Conservation (phyloP, 768 basidiomycete genomes). For the Boletellus ananas region DNA sequence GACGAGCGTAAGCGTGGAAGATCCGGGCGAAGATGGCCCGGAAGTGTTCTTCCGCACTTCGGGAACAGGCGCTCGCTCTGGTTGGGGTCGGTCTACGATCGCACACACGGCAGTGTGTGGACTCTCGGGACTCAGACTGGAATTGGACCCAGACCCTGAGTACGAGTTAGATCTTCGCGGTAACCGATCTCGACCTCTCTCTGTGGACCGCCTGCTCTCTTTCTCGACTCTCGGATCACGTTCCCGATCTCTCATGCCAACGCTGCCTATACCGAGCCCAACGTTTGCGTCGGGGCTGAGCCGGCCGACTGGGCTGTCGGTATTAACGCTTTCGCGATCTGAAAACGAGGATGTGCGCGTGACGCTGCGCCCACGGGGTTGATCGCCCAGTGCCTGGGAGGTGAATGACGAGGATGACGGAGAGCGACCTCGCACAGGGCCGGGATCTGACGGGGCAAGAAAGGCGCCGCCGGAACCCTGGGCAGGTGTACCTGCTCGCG, state of each 20-base stretch:
- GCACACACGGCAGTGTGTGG: slow-evolving; percentile 4
- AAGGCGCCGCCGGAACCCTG: slow-evolving; percentile 21
- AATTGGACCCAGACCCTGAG: slow-evolving; percentile 33
- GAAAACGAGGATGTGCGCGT: slow-evolving; percentile 55
- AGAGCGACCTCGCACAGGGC: slow-evolving; percentile 24
- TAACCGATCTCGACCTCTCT: slow-evolving; percentile 29
- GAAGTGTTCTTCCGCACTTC: slow-evolving; percentile 15
- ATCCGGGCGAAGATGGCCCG: slow-evolving; percentile 26
- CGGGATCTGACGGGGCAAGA: slow-evolving; percentile 25
- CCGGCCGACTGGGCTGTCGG: slow-evolving; percentile 36
- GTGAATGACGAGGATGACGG: slow-evolving; percentile 34
- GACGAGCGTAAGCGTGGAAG: slow-evolving; percentile 17
- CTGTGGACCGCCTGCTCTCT: slow-evolving; percentile 26
- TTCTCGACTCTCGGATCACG: slow-evolving; percentile 20
- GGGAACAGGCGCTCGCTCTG: slow-evolving; percentile 7
- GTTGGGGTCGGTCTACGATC: slow-evolving; percentile 6
- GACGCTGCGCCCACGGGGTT: slow-evolving; percentile 49
- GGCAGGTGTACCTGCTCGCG: slow-evolving; percentile 10
- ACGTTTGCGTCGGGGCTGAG: slow-evolving; percentile 37
- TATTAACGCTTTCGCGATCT: slow-evolving; percentile 41
- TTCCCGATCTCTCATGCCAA: slow-evolving; percentile 34
- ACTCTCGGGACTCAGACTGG: slow-evolving; percentile 33
- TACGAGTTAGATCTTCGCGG: slow-evolving; percentile 24
- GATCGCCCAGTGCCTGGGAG: slow-evolving; percentile 30
- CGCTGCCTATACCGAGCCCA: slow-evolving; percentile 29